These are phyloP conservation scores for Trichoderma asperellum DNA, from an alignment of 2,329 filamentous ascomycete genomes.

Conservation along the genomic window DNA sequence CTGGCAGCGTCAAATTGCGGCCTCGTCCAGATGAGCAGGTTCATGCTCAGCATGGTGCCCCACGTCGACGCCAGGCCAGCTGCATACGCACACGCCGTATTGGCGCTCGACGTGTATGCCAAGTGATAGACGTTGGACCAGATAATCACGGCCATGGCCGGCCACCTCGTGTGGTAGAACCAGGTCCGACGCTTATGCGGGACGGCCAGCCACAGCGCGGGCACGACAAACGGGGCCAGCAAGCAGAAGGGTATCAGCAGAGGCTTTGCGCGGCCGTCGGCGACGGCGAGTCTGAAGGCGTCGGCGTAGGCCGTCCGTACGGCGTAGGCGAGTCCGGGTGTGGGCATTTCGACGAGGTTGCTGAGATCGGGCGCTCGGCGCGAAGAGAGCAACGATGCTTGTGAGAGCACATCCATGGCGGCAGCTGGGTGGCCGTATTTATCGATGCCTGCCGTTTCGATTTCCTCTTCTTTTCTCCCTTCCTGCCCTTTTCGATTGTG, in stretches of 20 bases:
- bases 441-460: not conserved
- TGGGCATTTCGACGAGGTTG: constrained; percentile 8
- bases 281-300: constrained; percentile 43
- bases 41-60: constrained; percentile 54
- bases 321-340: constrained; percentile 36
- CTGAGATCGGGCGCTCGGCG: constrained; percentile 6
- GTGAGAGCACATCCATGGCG: not conserved
- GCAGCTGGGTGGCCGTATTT: not conserved
- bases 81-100: constrained; percentile 55
- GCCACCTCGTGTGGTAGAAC: constrained; percentile 55
- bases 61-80: constrained; percentile 55
- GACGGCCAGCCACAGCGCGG: constrained; percentile 59
- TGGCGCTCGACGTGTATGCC: constrained; percentile 51
- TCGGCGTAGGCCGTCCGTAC: constrained; percentile 42
- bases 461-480: not conserved
- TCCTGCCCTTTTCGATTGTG: not conserved
- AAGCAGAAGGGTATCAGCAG: constrained; percentile 58
- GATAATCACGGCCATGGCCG: constrained; percentile 50
- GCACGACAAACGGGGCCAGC: constrained; percentile 53
- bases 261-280: constrained; percentile 49
- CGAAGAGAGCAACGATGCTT: not conserved
- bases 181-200: constrained; percentile 56
- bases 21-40: constrained; percentile 56
- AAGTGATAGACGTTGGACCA: constrained; percentile 51
- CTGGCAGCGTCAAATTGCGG: constrained; percentile 62